phyloP scores from a whole-genome alignment of 1,284 basidiomycete species.

The Trichosporon coremiiforme region DNA sequence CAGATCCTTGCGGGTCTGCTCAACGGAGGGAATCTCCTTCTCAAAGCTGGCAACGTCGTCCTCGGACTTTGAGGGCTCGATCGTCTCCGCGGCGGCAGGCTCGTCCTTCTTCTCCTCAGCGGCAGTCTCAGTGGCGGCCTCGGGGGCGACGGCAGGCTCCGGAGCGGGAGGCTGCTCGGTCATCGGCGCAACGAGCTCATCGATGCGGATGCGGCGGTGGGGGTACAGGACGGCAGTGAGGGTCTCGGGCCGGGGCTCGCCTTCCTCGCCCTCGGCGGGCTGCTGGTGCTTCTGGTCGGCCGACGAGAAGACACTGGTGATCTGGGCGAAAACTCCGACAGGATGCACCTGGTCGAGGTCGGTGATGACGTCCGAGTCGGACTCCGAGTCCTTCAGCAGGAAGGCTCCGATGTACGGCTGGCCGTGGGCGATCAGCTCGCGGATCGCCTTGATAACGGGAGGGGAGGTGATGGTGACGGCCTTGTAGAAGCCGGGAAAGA shows the following conservation, averaged over 20 bases:
- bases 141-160: conserved; percentile 11
- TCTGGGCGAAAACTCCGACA: conserved; percentile 96
- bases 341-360: conserved; percentile 84
- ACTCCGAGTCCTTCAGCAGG: conserved; percentile 90
- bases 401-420: conserved; percentile 98
- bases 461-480: conserved; percentile 90
- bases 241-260: conserved; percentile 64
- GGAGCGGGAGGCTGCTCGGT: conserved; percentile 25
- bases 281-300: conserved; percentile 44
- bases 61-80: conserved; percentile 36
- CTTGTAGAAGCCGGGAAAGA: conserved; percentile 98
- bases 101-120: neutral
- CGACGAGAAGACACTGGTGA: conserved; percentile 89
- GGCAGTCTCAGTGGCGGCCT: conserved; percentile 11
- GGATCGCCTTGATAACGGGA: conserved; percentile 88
- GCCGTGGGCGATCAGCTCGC: conserved; percentile 94
- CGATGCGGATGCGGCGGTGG: conserved; percentile 87
- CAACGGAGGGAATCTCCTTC: conserved; percentile 59
- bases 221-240: conserved; percentile 95
- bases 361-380: conserved; percentile 91
- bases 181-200: conserved; percentile 65
- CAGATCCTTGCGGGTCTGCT: conserved; percentile 58
- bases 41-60: conserved; percentile 64
- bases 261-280: conserved; percentile 62
- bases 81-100: conserved; percentile 36